Conservation (phyloP, 352 stramenopile genomes). For the Phytophthora sansomeana region DNA sequence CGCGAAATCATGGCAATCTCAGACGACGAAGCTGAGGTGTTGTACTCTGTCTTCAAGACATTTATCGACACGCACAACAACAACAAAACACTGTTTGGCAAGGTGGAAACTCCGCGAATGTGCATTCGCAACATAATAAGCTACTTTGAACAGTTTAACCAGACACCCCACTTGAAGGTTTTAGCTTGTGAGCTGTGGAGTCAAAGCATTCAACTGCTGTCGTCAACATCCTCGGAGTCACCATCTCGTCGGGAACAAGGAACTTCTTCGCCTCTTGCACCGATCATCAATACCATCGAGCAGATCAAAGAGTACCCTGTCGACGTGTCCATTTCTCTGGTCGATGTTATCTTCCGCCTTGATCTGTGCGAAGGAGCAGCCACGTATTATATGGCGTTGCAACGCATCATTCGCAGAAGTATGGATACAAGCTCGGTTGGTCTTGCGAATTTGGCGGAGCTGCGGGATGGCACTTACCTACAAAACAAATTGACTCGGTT, state of each 20-base stretch:
- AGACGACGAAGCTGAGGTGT: conserved; percentile 53
- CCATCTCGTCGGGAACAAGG: conserved; percentile 22
- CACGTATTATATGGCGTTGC: conserved; percentile 65
- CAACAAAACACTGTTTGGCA: conserved; percentile 62
- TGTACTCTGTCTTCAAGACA: conserved; percentile 61
- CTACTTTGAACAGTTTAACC: conserved; percentile 73
- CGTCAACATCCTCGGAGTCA: conserved; percentile 29
- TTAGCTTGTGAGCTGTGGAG: conserved; percentile 65
- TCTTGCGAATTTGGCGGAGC: conserved; percentile 57
- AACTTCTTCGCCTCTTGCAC: conserved; percentile 29
- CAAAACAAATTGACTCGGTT: conserved; percentile 60
- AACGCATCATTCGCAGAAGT: conserved; percentile 72
- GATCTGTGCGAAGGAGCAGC: conserved; percentile 65
- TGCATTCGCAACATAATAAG: conserved; percentile 72
- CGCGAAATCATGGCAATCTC: conserved; percentile 58
- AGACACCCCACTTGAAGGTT: conserved; percentile 50
- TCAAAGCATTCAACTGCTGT: conserved; percentile 56
- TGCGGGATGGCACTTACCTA: conserved; percentile 66
- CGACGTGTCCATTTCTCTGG: conserved; percentile 70
- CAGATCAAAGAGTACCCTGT: conserved; percentile 77
- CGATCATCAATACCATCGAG: conserved; percentile 56
- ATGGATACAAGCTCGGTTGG: conserved; percentile 73
- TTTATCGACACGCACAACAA: conserved; percentile 56
- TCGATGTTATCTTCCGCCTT: conserved; percentile 69
- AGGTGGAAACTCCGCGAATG: conserved; percentile 46